Percentiles rank a stretch among this genome's conserved stretches.
phyloP scores from a whole-genome alignment of 306 rosid genomes.

The Trifolium pratense region DNA sequence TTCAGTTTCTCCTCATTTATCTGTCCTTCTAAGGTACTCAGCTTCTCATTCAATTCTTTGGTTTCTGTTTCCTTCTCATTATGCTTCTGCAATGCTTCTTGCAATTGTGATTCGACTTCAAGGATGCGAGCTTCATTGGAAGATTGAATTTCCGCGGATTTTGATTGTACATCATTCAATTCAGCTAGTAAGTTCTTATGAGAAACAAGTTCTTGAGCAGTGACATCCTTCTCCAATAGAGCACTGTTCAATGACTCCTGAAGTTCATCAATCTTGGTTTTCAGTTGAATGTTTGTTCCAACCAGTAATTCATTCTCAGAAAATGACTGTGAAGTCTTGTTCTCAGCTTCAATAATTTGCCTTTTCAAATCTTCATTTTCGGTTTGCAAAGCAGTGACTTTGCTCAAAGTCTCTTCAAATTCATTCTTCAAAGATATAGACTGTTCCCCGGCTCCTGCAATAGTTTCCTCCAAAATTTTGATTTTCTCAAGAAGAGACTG shows the following conservation, averaged over 20 bases:
- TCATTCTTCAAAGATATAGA: constrained; percentile 58
- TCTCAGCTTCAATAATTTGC: constrained; percentile 60
- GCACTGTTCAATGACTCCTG: constrained; percentile 64
- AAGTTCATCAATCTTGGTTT: constrained; percentile 79
- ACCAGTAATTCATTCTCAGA: constrained; percentile 79
- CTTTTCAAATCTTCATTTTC: constrained; percentile 70
- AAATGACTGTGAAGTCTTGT: constrained; percentile 63
- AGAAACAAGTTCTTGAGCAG: constrained; percentile 61
- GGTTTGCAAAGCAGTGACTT: constrained; percentile 60
- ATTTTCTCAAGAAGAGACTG: constrained; percentile 74
- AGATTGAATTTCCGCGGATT: constrained; percentile 64
- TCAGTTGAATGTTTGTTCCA: constrained; percentile 78
- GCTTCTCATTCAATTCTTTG: constrained; percentile 69
- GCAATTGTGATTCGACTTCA: constrained; percentile 65
- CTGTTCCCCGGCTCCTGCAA: constrained; percentile 52
- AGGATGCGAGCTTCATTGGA: constrained; percentile 53
- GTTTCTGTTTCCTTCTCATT: constrained; percentile 77
- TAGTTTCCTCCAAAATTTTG: constrained; percentile 62
- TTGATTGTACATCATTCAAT: constrained; percentile 69
- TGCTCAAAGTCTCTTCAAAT: constrained; percentile 59
- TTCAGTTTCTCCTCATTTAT: constrained; percentile 62
- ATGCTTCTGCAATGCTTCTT: constrained; percentile 63
- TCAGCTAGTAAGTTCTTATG: constrained; percentile 69
- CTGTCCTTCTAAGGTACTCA: constrained; percentile 57
- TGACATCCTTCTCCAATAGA: constrained; percentile 68